These are phyloP conservation scores for Rhizopus stolonifer DNA, from an alignment of 371 early-diverging fungal species.

Conservation along the genomic window DNA sequence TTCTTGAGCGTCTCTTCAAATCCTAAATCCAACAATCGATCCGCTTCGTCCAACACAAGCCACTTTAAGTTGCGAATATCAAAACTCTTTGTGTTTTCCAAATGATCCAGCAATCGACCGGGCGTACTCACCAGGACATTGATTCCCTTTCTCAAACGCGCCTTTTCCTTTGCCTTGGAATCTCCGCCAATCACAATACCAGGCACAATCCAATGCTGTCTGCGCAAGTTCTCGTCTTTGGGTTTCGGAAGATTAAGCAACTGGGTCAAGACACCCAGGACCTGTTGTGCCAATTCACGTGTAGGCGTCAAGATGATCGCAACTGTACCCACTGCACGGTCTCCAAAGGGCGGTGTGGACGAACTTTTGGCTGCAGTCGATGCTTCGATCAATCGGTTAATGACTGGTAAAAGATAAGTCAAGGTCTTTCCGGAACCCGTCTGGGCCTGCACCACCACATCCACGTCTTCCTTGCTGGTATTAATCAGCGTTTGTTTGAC, in stretches of 20 bases:
- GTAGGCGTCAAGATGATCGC: constrained; percentile 94
- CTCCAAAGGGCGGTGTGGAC: constrained; percentile 32
- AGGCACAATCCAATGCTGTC: constrained; percentile 93
- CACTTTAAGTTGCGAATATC: constrained; percentile 75
- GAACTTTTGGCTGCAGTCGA: constrained; percentile 31
- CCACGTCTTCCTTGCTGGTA: constrained; percentile 51
- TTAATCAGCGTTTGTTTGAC: constrained; percentile 19
- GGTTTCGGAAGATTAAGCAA: constrained; percentile 65
- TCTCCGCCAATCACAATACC: constrained; percentile 92
- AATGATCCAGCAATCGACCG: constrained; percentile 96
- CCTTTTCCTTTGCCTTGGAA: constrained; percentile 90
- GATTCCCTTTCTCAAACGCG: constrained; percentile 88
- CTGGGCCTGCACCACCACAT: constrained; percentile 91
- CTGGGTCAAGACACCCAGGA: constrained; percentile 69
- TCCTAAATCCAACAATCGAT: constrained; percentile 95
- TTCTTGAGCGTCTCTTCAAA: constrained; percentile 93
- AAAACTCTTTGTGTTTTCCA: constrained; percentile 84
- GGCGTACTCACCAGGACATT: constrained; percentile 97
- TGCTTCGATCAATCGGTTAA: constrained; percentile 51
- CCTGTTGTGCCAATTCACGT: constrained; percentile 98
- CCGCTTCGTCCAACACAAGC: constrained; percentile 98
- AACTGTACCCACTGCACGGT: constrained; percentile 66
- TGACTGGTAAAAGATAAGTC: constrained; percentile 90
- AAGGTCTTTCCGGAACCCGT: constrained; percentile 99
- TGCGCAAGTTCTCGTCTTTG: constrained; percentile 49